These are phyloP conservation scores for Cyberlindnera xylosilytica DNA, from an alignment of 805 yeast species.

Conservation along the genomic window DNA sequence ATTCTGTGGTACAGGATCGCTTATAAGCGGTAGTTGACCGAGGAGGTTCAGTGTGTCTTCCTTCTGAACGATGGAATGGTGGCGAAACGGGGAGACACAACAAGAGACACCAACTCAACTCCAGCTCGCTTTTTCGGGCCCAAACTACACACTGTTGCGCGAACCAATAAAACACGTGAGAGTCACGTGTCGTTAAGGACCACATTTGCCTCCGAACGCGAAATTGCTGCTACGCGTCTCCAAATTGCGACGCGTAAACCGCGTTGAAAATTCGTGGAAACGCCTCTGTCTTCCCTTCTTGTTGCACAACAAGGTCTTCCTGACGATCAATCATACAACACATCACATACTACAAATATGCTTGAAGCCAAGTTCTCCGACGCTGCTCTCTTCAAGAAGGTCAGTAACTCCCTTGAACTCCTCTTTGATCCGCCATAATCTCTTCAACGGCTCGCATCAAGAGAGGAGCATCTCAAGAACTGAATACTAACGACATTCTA, in stretches of 20 bases:
- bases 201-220: not conserved
- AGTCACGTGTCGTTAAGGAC: slow-evolving; percentile 2
- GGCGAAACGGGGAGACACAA: too few relatives aligned
- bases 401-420: slow-evolving; percentile 1
- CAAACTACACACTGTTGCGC: not conserved
- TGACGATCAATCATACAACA: not conserved
- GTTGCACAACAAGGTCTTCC: not conserved
- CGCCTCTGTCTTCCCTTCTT: not conserved
- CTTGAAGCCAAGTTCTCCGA: slow-evolving; percentile 96
- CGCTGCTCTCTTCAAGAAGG: slow-evolving; percentile 84
- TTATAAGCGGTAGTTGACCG: too few relatives aligned
- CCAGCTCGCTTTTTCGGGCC: too few relatives aligned
- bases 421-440: too few relatives aligned
- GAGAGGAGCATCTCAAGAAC: too few relatives aligned
- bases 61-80: too few relatives aligned
- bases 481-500: slow-evolving; percentile 8
- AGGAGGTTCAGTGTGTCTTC: too few relatives aligned
- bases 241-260: slow-evolving; percentile 5
- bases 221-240: slow-evolving; percentile 2
- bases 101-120: too few relatives aligned
- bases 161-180: too few relatives aligned
- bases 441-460: too few relatives aligned
- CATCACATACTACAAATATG: slow-evolving; percentile 48
- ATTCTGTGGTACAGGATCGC: not conserved
- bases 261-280: slow-evolving; percentile 2